Conservation (phyloP, 164 flowering plant genomes). For the Umbellularia californica region DNA sequence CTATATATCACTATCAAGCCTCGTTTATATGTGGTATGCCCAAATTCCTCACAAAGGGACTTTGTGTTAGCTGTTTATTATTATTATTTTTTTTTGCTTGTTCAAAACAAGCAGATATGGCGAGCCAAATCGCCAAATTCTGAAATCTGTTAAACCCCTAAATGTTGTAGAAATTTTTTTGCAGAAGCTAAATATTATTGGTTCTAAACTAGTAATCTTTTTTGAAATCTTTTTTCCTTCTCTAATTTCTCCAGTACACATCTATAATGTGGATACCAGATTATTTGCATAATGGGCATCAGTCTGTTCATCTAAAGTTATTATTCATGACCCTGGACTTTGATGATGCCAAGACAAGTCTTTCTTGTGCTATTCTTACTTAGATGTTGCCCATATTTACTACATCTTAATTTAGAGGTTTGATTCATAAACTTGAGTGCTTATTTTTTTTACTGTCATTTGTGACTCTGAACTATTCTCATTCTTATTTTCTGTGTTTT, state of each 20-base stretch:
- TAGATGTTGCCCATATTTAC: neutral
- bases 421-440: neutral
- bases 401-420: neutral
- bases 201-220: neutral
- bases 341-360: neutral
- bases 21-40: no score
- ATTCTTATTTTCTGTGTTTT: no score
- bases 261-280: neutral
- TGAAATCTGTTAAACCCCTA: neutral
- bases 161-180: no score
- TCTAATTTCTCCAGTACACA: neutral
- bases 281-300: neutral
- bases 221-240: neutral
- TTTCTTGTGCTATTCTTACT: neutral
- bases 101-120: neutral
- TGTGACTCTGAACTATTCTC: no score
- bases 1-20: no score
- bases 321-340: neutral
- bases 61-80: no score
- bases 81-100: neutral
- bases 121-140: neutral
- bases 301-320: neutral
- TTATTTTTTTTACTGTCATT: no score
- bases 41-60: no score
- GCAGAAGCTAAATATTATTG: neutral